Percentiles rank a stretch among this genome's conserved stretches.
Evolutionary conservation across 2,329 filamentous ascomycete species (phyloP).

Genomic region (Microdochium bolleyi): DNA sequence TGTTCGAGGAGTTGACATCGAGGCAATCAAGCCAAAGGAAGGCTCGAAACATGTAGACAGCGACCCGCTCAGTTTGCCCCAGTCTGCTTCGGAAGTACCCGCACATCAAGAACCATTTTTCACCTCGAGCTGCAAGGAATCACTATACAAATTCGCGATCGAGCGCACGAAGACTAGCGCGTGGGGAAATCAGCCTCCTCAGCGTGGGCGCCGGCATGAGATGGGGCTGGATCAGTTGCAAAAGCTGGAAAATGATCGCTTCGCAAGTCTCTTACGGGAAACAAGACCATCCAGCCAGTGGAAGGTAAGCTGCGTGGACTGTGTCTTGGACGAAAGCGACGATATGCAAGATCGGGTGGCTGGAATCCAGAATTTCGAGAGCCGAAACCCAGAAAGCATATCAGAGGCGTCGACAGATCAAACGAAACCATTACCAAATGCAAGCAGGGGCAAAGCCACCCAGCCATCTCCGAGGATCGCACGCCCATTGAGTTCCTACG

Average conservation of each 20-base stretch:
- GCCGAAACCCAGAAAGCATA: neutral
- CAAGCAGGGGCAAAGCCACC: neutral
- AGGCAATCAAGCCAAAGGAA: neutral
- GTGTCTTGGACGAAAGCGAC: neutral
- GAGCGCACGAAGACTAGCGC: slow-evolving; percentile 19
- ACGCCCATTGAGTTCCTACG: neutral
- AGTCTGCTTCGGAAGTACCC: neutral
- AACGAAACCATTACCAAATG: neutral
- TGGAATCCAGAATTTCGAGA: neutral
- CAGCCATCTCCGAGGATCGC: neutral
- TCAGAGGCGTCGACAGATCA: neutral
- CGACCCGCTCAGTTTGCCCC: neutral
- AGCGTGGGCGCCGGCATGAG: slow-evolving; percentile 11
- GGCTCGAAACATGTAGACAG: neutral
- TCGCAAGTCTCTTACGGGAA: slow-evolving; percentile 6
- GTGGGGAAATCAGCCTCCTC: slow-evolving; percentile 16
- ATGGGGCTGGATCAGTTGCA: slow-evolving; percentile 12
- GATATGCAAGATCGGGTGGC: neutral
- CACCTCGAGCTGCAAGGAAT: slow-evolving; percentile 18
- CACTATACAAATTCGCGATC: slow-evolving; percentile 17
- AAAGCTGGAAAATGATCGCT: slow-evolving; percentile 10
- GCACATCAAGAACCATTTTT: slow-evolving; percentile 24
- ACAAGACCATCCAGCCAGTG: neutral
- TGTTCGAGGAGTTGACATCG: too few relatives aligned
- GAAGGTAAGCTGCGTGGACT: neutral